Percentiles rank a stretch among this genome's conserved stretches.
Conservation (phyloP, 129 eudicot species). For the Saussurea involucrata region DNA sequence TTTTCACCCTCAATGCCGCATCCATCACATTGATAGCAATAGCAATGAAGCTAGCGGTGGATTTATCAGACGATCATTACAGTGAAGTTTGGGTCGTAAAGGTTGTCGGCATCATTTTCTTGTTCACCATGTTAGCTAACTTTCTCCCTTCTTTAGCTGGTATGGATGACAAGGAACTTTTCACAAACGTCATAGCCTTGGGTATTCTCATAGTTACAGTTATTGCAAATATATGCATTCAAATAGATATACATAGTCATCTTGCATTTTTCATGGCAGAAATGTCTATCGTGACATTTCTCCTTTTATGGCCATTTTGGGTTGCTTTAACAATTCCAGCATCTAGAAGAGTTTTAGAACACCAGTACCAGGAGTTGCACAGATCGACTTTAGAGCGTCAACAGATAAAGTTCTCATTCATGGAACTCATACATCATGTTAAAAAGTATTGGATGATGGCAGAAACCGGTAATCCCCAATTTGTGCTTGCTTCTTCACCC, state of each 20-base stretch:
- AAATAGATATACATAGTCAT: no score
- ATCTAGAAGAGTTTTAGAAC: constrained; percentile 4
- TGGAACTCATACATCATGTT: not conserved
- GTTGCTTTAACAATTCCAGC: constrained; percentile 6
- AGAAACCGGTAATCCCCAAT: constrained; percentile 17
- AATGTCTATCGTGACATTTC: not conserved
- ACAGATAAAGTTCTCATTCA: not conserved
- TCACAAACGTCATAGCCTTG: not conserved
- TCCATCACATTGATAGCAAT: constrained; percentile 31
- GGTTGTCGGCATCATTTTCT: not conserved
- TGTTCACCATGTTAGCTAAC: constrained; percentile 6
- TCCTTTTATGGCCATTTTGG: not conserved
- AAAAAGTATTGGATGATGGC: constrained; percentile 26
- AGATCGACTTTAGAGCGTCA: not conserved
- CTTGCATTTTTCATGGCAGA: no score
- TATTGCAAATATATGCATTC: not conserved
- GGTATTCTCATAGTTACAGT: not conserved
- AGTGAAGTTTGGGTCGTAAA: no score
- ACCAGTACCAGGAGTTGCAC: not conserved
- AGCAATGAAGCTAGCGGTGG: constrained; percentile 33
- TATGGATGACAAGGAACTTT: constrained; percentile 15
- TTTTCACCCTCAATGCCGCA: constrained; percentile 36
- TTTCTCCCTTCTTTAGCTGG: constrained; percentile 18
- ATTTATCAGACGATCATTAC: no score
- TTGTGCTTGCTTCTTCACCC: constrained; percentile 15